phyloP scores from a whole-genome alignment of 257 asterid genomes.

The Solanum clarkiae region DNA sequence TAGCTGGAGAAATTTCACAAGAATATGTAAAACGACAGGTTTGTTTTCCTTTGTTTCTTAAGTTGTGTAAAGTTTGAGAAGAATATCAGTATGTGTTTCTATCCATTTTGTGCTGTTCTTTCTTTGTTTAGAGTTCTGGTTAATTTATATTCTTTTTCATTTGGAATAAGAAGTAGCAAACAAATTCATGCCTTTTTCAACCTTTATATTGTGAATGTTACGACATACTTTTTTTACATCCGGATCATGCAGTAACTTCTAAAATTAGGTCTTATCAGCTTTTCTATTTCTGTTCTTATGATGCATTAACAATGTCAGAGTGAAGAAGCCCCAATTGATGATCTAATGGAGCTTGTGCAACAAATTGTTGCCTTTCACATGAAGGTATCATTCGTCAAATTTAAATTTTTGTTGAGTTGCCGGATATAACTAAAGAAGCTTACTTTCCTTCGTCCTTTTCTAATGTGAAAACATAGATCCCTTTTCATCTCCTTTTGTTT shows the following conservation, averaged over 20 bases:
- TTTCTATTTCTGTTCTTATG: background rate
- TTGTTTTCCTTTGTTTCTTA: slow-evolving; percentile 1
- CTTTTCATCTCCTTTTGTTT: background rate
- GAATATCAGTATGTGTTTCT: background rate
- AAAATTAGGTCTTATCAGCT: background rate
- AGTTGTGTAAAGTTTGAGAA: background rate
- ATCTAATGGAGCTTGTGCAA: slow-evolving; percentile 75
- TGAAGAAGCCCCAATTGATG: slow-evolving; percentile 54
- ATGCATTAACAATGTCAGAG: slow-evolving; percentile 21
- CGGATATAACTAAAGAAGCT: background rate
- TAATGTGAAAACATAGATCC: background rate
- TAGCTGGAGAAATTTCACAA: slow-evolving; percentile 86
- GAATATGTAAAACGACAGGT: slow-evolving; percentile 83
- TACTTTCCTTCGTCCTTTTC: background rate
- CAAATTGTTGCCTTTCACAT: slow-evolving; percentile 89
- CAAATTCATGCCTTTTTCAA: background rate
- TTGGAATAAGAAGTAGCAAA: background rate
- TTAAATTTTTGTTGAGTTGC: background rate
- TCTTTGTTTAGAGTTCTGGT: background rate
- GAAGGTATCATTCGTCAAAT: slow-evolving; percentile 40
- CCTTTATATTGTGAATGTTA: background rate
- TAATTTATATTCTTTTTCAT: background rate
- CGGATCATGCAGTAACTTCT: background rate
- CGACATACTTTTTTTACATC: background rate
- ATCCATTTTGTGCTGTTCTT: background rate